A percentile compares a stretch with the other conserved stretches of the same genome.
Evolutionary conservation across 805 yeast species (phyloP).

Genomic region (Wickerhamiella siamensis): DNA sequence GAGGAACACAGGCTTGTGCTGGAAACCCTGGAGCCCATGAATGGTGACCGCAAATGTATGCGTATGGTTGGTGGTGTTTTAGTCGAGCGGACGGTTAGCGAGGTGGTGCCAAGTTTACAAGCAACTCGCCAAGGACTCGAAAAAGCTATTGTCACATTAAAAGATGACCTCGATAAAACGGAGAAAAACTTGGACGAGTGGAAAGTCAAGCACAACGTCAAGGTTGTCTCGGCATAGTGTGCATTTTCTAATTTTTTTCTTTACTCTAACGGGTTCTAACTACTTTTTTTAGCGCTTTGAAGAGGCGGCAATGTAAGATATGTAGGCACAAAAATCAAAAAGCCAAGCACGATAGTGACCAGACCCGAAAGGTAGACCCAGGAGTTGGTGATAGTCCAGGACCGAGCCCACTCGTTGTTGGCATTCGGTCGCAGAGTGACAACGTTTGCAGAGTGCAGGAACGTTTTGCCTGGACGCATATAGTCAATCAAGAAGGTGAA

Average conservation of each 20-base stretch:
- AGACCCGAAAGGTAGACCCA: conserved; percentile 80
- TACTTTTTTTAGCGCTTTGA: not conserved
- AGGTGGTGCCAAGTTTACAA: conserved; percentile 49
- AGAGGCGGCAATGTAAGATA: conserved; percentile 29
- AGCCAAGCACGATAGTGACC: conserved; percentile 50
- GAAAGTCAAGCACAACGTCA: conserved; percentile 38
- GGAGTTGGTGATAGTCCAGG: conserved; percentile 84
- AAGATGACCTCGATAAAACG: conserved; percentile 28
- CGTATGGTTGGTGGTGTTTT: conserved; percentile 91
- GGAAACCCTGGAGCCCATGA: conserved; percentile 38
- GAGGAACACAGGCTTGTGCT: conserved; percentile 41
- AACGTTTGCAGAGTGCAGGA: conserved; percentile 46
- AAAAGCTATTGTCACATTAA: conserved; percentile 28
- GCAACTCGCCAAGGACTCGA: conserved; percentile 39
- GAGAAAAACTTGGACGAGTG: conserved; percentile 34
- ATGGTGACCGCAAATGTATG: conserved; percentile 58
- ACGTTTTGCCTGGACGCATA: conserved; percentile 62
- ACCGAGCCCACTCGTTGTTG: conserved; percentile 84
- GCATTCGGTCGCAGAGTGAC: conserved; percentile 88
- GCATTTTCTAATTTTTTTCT: not conserved
- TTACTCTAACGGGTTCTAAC: not conserved
- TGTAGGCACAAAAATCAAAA: conserved; percentile 62
- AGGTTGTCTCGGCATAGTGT: conserved; percentile 26
- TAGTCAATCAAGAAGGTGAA: conserved; percentile 74
- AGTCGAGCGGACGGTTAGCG: conserved; percentile 68